Evolutionary conservation across 345 rosid species (phyloP).

Genomic region (Erucastrum elatum): DNA sequence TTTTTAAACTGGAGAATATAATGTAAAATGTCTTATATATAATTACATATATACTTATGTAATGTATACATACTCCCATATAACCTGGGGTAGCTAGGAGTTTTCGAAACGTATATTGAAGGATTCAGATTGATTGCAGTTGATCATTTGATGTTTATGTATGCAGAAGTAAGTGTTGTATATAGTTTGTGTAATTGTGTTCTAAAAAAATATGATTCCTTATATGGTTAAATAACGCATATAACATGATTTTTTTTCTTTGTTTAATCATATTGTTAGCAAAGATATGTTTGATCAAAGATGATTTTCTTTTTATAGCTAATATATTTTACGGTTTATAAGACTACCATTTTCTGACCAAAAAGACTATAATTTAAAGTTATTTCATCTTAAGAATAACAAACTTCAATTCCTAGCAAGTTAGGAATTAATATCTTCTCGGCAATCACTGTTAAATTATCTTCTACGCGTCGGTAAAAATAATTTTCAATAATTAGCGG

Average conservation of each 20-base stretch:
- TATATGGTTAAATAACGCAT: constrained; percentile 2
- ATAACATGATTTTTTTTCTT: not conserved
- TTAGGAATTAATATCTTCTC: not conserved
- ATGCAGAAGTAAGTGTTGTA: not conserved
- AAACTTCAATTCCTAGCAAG: not conserved
- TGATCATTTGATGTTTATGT: not conserved
- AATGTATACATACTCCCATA: not conserved
- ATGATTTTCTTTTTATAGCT: not conserved
- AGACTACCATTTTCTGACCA: not conserved
- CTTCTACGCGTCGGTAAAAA: not conserved
- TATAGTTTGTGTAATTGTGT: not conserved
- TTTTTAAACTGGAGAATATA: not conserved
- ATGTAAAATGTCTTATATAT: not conserved
- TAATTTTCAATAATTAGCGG: not conserved
- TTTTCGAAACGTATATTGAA: not conserved
- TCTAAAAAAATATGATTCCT: not conserved
- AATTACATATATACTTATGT: not conserved
- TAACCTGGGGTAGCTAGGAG: not conserved
- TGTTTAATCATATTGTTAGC: not conserved
- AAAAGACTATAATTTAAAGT: not conserved
- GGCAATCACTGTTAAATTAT: not conserved
- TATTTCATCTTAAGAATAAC: not conserved
- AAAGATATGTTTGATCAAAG: not conserved
- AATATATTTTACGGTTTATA: not conserved
- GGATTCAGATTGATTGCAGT: not conserved